Percentiles rank a stretch among this genome's conserved stretches.
These are phyloP conservation scores for Yamadazyma atmosphaerica DNA, from an alignment of 1,139 yeast species.

Conservation along the genomic window DNA sequence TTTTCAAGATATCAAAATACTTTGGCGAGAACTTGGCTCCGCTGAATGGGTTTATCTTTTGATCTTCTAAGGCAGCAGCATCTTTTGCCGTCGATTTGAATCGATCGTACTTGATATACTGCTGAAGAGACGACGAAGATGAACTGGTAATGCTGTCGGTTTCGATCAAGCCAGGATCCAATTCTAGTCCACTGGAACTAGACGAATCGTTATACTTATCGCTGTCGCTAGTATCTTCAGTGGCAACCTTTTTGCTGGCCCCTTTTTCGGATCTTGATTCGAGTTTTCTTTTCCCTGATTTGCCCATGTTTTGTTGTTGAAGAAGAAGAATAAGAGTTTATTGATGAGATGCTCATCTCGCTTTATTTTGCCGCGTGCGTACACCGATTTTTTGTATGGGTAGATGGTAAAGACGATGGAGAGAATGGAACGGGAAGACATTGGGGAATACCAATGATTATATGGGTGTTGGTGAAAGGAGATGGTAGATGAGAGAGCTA, in stretches of 20 bases:
- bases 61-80: constrained; percentile 67
- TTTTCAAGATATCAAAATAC: constrained; percentile 74
- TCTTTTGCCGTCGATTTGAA: constrained; percentile 74
- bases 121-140: constrained; percentile 28
- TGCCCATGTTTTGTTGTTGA: background rate
- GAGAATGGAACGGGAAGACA: no score
- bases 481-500: no score
- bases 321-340: no score
- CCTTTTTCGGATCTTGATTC: background rate
- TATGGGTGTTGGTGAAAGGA: no score
- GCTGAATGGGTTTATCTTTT: constrained; percentile 74
- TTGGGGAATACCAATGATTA: no score
- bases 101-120: constrained; percentile 40
- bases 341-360: background rate
- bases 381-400: no score
- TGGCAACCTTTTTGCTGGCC: background rate
- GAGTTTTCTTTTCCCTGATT: constrained; percentile 1
- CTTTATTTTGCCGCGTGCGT: background rate
- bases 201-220: background rate
- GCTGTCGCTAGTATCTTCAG: background rate
- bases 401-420: no score
- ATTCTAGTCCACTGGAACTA: background rate
- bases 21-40: constrained; percentile 59
- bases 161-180: constrained; percentile 1
- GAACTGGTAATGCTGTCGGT: no score